Base-by-base conservation (phyloP, 2,329 filamentous ascomycete genomes). In the Erysiphe neolycopersici region DNA sequence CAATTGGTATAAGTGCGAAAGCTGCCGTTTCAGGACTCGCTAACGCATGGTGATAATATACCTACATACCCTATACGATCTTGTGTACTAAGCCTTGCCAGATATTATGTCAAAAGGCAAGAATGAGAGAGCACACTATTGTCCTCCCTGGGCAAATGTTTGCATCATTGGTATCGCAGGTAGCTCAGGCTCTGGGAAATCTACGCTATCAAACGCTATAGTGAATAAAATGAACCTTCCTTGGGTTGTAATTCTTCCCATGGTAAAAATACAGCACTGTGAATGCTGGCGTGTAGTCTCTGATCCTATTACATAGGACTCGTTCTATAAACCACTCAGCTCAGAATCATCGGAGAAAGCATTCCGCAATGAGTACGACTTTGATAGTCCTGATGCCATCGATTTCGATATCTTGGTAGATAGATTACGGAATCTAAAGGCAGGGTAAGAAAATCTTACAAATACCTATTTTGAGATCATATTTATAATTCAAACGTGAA, bases 161-260 rank as follows among this genome's bases (percentile, higher is more conserved):
- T 87, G 81, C 62, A 94, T 98, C 54, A 94, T 98, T 58, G 89
- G 84, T 42, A 79, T 98, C 53, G 87, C 89, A 50, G 89, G 89
- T 33, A 89, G 82, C 61, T 95, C 87, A 26, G 89, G 89, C 37
- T 95, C 87, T 22, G 65, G 87, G 46, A 98, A 98, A 66, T 94
- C 87, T 6, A 94, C 85, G 6, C 64, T 98, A 44, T 85, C 89
- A 30, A 72, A 91, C 58, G 83, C 87, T 49, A 93, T 98, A 52
- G 81, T 95, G 50, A 77, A 72, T 53, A 77, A 80, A 54, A 64
- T 98, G 53, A 93, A 89, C 61, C 64, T 98, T 49, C 89, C 89
- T 45, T 98, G 89, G 87, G 89, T 98, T 48, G 85, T 94, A 42
- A 94, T 98, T 60, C 62, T 98, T 53, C 92, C 85, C 37, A 95